These are phyloP conservation scores for Annulohypoxylon moriforme DNA, from an alignment of 495 filamentous ascomycete species.

Conservation along the genomic window DNA sequence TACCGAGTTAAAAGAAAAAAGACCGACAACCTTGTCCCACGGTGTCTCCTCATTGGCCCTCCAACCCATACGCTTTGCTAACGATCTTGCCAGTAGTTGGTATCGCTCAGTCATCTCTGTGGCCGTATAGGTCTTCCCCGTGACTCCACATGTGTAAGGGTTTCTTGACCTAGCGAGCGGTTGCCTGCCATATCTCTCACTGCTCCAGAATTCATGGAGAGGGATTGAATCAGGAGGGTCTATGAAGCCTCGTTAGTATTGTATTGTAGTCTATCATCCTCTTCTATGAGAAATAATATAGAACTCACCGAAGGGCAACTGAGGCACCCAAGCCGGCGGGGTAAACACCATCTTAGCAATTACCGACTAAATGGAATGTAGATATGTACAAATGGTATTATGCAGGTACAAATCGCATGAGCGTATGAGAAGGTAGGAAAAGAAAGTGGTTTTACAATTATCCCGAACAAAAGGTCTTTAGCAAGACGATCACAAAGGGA, in stretches of 20 bases:
- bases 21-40: slow-evolving; percentile 85
- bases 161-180: slow-evolving; percentile 72
- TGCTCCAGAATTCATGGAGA: slow-evolving; percentile 81
- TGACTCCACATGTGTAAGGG: slow-evolving; percentile 85
- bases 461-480: slow-evolving; percentile 18
- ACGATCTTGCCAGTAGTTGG: slow-evolving; percentile 73
- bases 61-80: slow-evolving; percentile 82
- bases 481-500: slow-evolving; percentile 24
- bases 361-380: not conserved
- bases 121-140: slow-evolving; percentile 75
- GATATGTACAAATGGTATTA: not conserved
- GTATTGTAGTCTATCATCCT: too few species aligned
- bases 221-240: slow-evolving; percentile 80
- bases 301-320: slow-evolving; percentile 67
- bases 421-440: slow-evolving; percentile 7
- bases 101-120: slow-evolving; percentile 74
- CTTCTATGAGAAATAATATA: slow-evolving; percentile 12
- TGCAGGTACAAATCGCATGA: not conserved
- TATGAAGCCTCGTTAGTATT: slow-evolving; percentile 35
- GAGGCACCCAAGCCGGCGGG: slow-evolving; percentile 74
- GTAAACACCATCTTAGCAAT: slow-evolving; percentile 77
- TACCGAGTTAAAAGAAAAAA: slow-evolving; percentile 87
- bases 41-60: slow-evolving; percentile 77
- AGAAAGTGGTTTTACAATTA: slow-evolving; percentile 6
- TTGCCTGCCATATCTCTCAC: slow-evolving; percentile 76